Base-by-base conservation (phyloP, 2,329 filamentous ascomycete species). In the Alternaria angustiovoidea region DNA sequence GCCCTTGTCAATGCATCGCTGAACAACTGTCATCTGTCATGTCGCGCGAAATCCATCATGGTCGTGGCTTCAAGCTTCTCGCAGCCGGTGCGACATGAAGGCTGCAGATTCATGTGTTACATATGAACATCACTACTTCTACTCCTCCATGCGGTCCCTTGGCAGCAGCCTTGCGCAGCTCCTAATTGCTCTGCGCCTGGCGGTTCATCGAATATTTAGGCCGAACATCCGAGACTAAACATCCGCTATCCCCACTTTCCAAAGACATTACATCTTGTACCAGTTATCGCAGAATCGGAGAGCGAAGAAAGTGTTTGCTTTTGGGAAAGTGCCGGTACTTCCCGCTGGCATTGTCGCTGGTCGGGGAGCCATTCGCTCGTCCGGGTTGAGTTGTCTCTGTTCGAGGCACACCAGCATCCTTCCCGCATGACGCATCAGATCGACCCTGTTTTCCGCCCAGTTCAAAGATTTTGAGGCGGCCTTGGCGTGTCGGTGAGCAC, bases 291-390 rank as follows among this genome's bases (percentile, higher is more conserved):
- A 22, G n/a, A 32, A 30, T 26, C 3, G n/a, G 32, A 12, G 4
- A n/a, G 36, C 32, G 16, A 30, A 11, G 22, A 38, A 38, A 26
- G 28, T 38, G 24, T 34, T 49, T 48, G 34, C 34, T 49, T 48
- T 41, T 48, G 43, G n/a, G 9, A 32, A 55, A 22, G 26, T 44
- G 46, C 47, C n/a, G 46, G 39, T 28, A 38, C 38, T 57, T 38
- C 39, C 47, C 46, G 30, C 24, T n/a, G 22, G 22, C 26, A 30
- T 9, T 30, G 41, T 54, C 30, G 57, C 53, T 46, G 57, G 32
- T 58, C 41, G 57, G 57, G 57, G 57, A 57, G 57, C 53, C 54
- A 52, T 46, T 26, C 16, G 22, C 22, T 41, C n/a, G 39, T 52
- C 54, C 57, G 54, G 30, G 24, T 16, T 16, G 32, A 36, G 14